A percentile compares a stretch with the other conserved stretches of the same genome.
These are phyloP conservation scores for Trebouxia sp. DNA, from an alignment of 139 green algal species.

Conservation along the genomic window DNA sequence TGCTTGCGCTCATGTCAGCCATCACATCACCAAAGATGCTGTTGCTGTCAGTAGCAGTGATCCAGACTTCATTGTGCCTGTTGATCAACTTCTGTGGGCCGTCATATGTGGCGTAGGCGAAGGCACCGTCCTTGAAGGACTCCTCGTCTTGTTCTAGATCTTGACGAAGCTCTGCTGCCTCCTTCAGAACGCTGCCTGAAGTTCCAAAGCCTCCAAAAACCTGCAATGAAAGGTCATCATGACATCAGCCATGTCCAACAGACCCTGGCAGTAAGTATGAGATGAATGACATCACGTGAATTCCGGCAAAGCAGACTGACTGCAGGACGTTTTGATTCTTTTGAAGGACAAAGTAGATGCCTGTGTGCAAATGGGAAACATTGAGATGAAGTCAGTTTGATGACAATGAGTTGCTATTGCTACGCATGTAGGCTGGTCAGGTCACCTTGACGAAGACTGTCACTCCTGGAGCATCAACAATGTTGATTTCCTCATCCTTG, in stretches of 20 bases:
- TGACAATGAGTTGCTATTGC: too few species aligned
- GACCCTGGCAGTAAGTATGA: too few species aligned
- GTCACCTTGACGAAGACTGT: conserved; percentile 18
- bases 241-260: not conserved
- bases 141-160: not conserved
- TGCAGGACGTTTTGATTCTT: too few species aligned
- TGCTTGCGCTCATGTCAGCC: not conserved
- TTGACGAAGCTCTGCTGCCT: not conserved
- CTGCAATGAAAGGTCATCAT: not conserved
- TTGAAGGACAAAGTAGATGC: too few species aligned
- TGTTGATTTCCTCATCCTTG: conserved; percentile 24
- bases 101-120: not conserved
- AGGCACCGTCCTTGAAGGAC: conserved; percentile 3
- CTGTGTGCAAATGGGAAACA: too few species aligned
- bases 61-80: conserved; percentile 29
- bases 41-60: conserved; percentile 1
- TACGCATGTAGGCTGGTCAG: too few species aligned
- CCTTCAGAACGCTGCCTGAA: not conserved
- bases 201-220: conserved; percentile 22
- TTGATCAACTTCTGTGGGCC: conserved; percentile 26
- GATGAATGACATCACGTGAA: too few species aligned
- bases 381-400: too few species aligned
- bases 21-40: not conserved
- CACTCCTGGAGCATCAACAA: conserved; percentile 13
- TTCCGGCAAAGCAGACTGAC: too few species aligned